Evolutionary conservation across 495 filamentous ascomycete species (phyloP).

Genomic region (Penicillium robsamsonii): DNA sequence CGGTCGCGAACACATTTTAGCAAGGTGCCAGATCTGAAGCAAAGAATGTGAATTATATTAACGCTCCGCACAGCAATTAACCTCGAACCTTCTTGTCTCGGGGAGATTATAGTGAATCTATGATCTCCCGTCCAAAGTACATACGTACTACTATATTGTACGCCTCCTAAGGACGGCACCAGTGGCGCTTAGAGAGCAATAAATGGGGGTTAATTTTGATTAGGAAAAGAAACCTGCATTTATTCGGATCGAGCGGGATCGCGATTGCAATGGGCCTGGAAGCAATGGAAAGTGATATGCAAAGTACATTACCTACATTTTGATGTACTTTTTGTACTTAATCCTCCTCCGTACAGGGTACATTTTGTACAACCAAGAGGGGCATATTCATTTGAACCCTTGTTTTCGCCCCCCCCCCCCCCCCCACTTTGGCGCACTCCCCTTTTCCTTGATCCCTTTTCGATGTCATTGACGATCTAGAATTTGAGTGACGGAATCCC

Average conservation of each 20-base stretch:
- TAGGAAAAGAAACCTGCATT: background rate
- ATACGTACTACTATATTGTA: background rate
- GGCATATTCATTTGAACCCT: background rate
- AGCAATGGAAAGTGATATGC: conserved; percentile 20
- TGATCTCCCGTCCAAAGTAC: conserved; percentile 1
- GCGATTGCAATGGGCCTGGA: conserved; percentile 7
- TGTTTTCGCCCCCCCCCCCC: conserved; percentile 10
- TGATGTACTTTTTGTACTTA: too few species aligned
- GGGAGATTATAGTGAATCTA: conserved; percentile 23
- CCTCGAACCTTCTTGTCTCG: conserved; percentile 17
- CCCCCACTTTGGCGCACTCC: background rate
- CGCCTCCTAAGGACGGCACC: conserved; percentile 18
- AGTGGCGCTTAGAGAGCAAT: conserved; percentile 5
- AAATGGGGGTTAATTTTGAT: background rate
- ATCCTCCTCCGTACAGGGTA: background rate
- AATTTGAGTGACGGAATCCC: background rate
- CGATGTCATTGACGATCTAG: conserved; percentile 2
- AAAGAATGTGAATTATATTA: background rate
- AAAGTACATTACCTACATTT: conserved; percentile 4
- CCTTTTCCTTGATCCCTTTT: background rate
- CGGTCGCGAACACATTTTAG: background rate
- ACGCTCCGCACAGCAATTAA: conserved; percentile 13
- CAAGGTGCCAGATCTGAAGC: conserved; percentile 7
- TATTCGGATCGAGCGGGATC: conserved; percentile 13
- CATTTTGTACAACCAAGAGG: background rate